These are phyloP conservation scores for Musa beccarii DNA, from an alignment of 176 grass and related monocot genomes.

Conservation along the genomic window DNA sequence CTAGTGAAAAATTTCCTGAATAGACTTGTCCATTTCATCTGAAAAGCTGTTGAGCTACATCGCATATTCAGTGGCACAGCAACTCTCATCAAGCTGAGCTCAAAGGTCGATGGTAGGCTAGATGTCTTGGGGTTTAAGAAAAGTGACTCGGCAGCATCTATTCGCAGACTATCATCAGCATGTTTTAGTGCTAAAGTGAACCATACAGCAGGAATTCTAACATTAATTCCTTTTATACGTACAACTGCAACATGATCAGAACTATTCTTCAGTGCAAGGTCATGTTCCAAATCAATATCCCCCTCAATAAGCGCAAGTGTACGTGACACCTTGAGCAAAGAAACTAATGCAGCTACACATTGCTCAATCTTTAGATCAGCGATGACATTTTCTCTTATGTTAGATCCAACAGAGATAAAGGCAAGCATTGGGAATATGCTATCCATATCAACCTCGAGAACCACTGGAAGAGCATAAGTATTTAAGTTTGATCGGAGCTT, in stretches of 20 bases:
- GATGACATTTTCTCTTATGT: conserved; percentile 28
- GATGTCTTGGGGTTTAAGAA: conserved; percentile 94
- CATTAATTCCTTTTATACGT: conserved; percentile 67
- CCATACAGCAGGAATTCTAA: conserved; percentile 72
- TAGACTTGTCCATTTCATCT: conserved; percentile 97
- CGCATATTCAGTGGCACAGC: conserved; percentile 92
- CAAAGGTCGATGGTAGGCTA: conserved; percentile 87
- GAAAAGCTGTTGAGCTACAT: conserved; percentile 90
- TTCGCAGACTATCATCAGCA: conserved; percentile 73
- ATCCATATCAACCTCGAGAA: conserved; percentile 66
- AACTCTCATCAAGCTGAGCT: conserved; percentile 69
- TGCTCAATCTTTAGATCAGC: conserved; percentile 63
- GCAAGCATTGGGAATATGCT: conserved; percentile 96
- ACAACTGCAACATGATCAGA: conserved; percentile 42
- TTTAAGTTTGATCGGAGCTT: conserved; percentile 91
- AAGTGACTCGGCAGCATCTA: conserved; percentile 89
- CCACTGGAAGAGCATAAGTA: conserved; percentile 68
- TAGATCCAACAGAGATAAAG: conserved; percentile 75
- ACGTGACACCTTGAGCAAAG: conserved; percentile 78
- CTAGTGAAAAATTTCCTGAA: conserved; percentile 88
- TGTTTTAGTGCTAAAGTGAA: conserved; percentile 85
- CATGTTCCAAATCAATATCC: conserved; percentile 68
- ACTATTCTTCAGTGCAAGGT: conserved; percentile 20
- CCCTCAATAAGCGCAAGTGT: conserved; percentile 82
- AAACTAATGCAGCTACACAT: conserved; percentile 79